Conservation (phyloP, 495 filamentous ascomycete genomes). For the Aspergillus olivimuriae region DNA sequence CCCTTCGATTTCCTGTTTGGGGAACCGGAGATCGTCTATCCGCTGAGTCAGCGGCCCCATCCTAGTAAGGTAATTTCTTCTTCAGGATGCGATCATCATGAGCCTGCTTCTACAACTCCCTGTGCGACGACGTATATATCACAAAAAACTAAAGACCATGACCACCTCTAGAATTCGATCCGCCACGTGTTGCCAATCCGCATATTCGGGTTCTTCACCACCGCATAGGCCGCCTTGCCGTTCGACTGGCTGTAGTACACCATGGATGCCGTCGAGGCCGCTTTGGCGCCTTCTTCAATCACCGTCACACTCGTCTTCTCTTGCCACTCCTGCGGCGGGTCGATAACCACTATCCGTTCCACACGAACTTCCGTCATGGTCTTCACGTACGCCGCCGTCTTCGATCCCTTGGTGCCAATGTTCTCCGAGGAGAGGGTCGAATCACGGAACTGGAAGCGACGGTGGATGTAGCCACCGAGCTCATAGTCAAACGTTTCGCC, state of each 20-base stretch:
- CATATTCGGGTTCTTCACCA: constrained; percentile 73
- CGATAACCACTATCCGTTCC: constrained; percentile 77
- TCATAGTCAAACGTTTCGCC: constrained; percentile 88
- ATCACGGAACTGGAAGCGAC: constrained; percentile 59
- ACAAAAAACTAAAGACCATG: background rate
- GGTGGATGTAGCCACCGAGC: constrained; percentile 78
- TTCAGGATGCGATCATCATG: too few relatives aligned
- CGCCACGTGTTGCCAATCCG: constrained; percentile 77
- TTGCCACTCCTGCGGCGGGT: constrained; percentile 67
- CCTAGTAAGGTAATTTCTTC: too few relatives aligned
- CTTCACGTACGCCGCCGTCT: constrained; percentile 69
- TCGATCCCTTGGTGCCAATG: constrained; percentile 44
- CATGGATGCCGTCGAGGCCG: constrained; percentile 46
- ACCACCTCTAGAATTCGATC: constrained; percentile 51
- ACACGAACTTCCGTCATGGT: constrained; percentile 68
- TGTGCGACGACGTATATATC: too few relatives aligned
- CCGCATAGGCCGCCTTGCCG: constrained; percentile 67
- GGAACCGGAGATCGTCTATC: constrained; percentile 5
- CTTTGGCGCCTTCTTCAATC: constrained; percentile 59
- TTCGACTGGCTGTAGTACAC: constrained; percentile 52
- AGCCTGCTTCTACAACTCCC: too few relatives aligned
- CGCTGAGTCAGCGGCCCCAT: constrained; percentile 18
- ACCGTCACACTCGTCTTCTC: constrained; percentile 60
- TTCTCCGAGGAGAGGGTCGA: constrained; percentile 47
- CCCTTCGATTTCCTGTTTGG: constrained; percentile 5